Evolutionary conservation across 2,329 filamentous ascomycete species (phyloP).

Genomic region (Claviceps pusilla): DNA sequence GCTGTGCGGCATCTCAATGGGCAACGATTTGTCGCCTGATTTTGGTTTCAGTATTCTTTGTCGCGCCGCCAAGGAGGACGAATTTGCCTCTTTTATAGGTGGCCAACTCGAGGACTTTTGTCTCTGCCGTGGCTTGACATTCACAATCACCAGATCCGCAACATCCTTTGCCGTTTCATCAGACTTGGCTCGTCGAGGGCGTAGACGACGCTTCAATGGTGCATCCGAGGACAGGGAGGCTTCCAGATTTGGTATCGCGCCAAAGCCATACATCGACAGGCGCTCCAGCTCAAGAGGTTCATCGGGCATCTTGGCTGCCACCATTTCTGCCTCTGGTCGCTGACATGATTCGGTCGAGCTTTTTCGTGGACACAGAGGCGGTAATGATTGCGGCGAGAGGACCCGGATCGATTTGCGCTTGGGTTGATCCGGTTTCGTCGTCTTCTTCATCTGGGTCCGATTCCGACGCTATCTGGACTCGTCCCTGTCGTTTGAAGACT

Average conservation of each 20-base stretch:
- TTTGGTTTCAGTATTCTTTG: neutral
- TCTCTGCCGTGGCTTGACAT: neutral
- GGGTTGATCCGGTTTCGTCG: neutral
- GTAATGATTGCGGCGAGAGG: constrained; percentile 2
- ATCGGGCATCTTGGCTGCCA: constrained; percentile 5
- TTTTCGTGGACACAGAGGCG: constrained; percentile 3
- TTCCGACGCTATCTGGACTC: constrained; percentile 24
- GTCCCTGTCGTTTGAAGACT: constrained; percentile 20
- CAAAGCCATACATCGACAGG: constrained; percentile 8
- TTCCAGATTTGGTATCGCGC: constrained; percentile 9
- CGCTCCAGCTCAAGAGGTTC: constrained; percentile 1
- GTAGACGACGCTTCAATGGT: constrained; percentile 5
- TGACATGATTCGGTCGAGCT: neutral
- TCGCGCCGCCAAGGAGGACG: neutral
- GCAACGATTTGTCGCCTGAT: neutral
- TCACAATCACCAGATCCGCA: neutral
- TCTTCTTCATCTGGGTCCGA: constrained; percentile 11
- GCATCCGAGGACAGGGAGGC: constrained; percentile 1
- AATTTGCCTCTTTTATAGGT: too few relatives aligned
- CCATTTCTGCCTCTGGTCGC: constrained; percentile 7
- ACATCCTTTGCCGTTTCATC: neutral
- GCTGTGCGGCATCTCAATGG: constrained; percentile 1
- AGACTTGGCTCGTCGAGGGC: constrained; percentile 1
- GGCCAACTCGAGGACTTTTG: neutral
- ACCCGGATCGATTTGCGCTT: constrained; percentile 1